Evolutionary conservation across 371 early-diverging fungal species (phyloP).

Genomic region (Mucor racemosus): DNA sequence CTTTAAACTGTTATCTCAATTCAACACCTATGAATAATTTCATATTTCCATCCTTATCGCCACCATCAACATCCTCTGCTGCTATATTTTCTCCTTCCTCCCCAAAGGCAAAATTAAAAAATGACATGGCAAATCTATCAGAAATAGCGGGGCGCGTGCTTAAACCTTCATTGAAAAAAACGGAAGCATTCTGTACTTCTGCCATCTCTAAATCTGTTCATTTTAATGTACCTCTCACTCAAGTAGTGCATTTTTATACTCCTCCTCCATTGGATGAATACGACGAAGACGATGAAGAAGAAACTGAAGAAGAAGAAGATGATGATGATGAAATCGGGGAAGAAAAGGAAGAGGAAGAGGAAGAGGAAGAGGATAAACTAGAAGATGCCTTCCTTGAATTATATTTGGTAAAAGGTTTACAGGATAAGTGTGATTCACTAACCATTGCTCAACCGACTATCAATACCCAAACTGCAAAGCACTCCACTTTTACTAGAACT

Average conservation of each 20-base stretch:
- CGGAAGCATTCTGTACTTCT: not conserved
- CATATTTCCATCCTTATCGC: not conserved
- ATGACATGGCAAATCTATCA: not conserved
- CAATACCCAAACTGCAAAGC: not conserved
- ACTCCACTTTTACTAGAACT: not conserved
- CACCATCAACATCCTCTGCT: not conserved
- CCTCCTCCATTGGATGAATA: constrained; percentile 1
- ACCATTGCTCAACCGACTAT: not conserved
- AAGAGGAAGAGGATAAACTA: constrained; percentile 27
- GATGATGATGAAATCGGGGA: not conserved
- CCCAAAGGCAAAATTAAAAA: not conserved
- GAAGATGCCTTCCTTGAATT: constrained; percentile 33
- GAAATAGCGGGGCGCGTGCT: not conserved
- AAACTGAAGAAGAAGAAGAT: not conserved
- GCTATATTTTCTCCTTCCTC: not conserved
- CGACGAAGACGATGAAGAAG: constrained; percentile 25
- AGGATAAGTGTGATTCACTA: constrained; percentile 2
- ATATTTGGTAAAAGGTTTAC: constrained; percentile 28
- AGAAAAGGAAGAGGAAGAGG: constrained; percentile 4
- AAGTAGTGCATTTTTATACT: constrained; percentile 45
- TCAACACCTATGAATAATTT: not conserved
- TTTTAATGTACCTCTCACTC: constrained; percentile 58
- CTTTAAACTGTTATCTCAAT: constrained; percentile 1
- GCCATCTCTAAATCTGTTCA: constrained; percentile 56
- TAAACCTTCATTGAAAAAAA: not conserved